A percentile compares a stretch with the other conserved stretches of the same genome.
Evolutionary conservation across 2,329 filamentous ascomycete species (phyloP).

Genomic region (Hypoxylon sp.): DNA sequence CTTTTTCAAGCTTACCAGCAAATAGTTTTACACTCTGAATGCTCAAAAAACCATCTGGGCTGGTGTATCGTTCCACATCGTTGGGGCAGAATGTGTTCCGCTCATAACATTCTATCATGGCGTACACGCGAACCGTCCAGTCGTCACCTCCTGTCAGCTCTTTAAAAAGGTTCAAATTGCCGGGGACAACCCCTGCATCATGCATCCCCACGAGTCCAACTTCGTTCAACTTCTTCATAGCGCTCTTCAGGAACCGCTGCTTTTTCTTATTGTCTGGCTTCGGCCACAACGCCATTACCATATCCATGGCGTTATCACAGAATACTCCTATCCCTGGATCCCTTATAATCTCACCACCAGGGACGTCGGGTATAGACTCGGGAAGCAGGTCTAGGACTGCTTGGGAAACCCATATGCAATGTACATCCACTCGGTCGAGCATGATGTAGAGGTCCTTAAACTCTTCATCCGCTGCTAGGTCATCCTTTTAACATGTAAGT

Average conservation of each 20-base stretch:
- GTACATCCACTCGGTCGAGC: slow-evolving; percentile 74
- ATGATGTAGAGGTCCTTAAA: slow-evolving; percentile 70
- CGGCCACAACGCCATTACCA: slow-evolving; percentile 66
- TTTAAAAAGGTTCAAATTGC: slow-evolving; percentile 62
- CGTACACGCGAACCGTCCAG: slow-evolving; percentile 71
- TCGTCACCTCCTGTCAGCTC: slow-evolving; percentile 59
- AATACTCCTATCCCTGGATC: slow-evolving; percentile 73
- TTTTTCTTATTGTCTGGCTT: slow-evolving; percentile 63
- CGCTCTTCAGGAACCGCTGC: slow-evolving; percentile 62
- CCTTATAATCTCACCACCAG: slow-evolving; percentile 70
- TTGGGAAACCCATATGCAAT: slow-evolving; percentile 74
- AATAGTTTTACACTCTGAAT: slow-evolving; percentile 75
- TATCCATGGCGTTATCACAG: slow-evolving; percentile 76
- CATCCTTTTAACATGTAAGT: slow-evolving; percentile 51
- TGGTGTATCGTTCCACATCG: slow-evolving; percentile 55
- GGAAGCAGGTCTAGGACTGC: slow-evolving; percentile 70
- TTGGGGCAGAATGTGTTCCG: slow-evolving; percentile 71
- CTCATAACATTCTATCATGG: slow-evolving; percentile 72
- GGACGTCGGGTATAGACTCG: slow-evolving; percentile 58
- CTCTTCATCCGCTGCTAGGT: slow-evolving; percentile 61
- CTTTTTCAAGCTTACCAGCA: slow-evolving; percentile 57
- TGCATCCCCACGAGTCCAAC: slow-evolving; percentile 74
- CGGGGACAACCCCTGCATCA: slow-evolving; percentile 69
- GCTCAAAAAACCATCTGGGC: slow-evolving; percentile 59
- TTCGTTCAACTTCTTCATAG: slow-evolving; percentile 69